A percentile compares a stretch with the other conserved stretches of the same genome.
phyloP scores from a whole-genome alignment of 768 basidiomycete genomes.

The Lanmaoa rubissima region DNA sequence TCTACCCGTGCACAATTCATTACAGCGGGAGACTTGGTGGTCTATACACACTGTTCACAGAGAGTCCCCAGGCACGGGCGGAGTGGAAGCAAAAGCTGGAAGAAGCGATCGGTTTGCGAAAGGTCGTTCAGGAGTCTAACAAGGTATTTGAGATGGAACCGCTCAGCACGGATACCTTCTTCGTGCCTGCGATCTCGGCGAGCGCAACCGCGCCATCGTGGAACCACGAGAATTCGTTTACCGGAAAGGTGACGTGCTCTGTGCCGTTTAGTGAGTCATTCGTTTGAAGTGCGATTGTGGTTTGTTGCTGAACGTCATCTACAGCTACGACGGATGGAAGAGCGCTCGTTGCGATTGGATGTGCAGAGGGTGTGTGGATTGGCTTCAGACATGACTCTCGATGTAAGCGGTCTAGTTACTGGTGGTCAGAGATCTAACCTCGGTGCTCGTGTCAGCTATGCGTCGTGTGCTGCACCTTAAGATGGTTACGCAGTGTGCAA shows the following conservation, averaged over 20 bases:
- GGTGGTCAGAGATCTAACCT: slow-evolving; percentile 3
- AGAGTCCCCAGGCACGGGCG: slow-evolving; percentile 64
- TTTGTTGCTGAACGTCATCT: slow-evolving; percentile 11
- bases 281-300: neutral
- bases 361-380: slow-evolving; percentile 95
- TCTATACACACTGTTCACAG: slow-evolving; percentile 83
- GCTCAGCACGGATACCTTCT: slow-evolving; percentile 84
- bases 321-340: slow-evolving; percentile 81
- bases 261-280: slow-evolving; percentile 77
- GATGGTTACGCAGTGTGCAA: slow-evolving; percentile 92
- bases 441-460: slow-evolving; percentile 54
- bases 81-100: slow-evolving; percentile 92
- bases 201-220: slow-evolving; percentile 50
- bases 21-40: slow-evolving; percentile 89
- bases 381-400: slow-evolving; percentile 86
- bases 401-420: slow-evolving; percentile 44
- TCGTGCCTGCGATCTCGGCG: slow-evolving; percentile 63
- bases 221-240: slow-evolving; percentile 68
- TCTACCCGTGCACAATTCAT: slow-evolving; percentile 86
- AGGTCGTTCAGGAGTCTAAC: slow-evolving; percentile 87
- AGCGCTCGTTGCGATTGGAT: slow-evolving; percentile 88
- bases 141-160: slow-evolving; percentile 94
- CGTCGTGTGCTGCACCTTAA: slow-evolving; percentile 92
- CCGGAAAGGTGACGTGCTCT: slow-evolving; percentile 90
- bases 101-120: slow-evolving; percentile 82